Conservation (phyloP, 2,329 filamentous ascomycete species). For the Xylaria sp. region DNA sequence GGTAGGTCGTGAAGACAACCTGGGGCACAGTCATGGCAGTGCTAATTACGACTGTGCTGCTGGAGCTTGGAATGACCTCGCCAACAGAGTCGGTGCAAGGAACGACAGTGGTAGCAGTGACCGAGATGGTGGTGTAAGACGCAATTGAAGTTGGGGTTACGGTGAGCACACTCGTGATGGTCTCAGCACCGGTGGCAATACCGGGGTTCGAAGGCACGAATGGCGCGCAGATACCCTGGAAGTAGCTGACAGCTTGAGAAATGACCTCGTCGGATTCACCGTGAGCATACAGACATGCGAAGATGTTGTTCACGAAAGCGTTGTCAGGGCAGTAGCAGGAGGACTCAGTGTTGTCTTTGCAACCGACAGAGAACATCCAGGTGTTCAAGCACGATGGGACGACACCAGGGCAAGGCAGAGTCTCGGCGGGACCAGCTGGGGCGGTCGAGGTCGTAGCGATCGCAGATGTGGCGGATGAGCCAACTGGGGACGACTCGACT, state of each 20-base stretch:
- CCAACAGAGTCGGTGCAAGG: constrained; percentile 60
- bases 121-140: constrained; percentile 59
- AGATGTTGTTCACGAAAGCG: constrained; percentile 81
- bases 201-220: constrained; percentile 82
- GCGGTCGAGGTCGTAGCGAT: constrained; percentile 43
- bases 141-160: constrained; percentile 58
- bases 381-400: constrained; percentile 93
- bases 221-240: constrained; percentile 89
- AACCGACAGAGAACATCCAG: constrained; percentile 79
- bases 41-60: constrained; percentile 58
- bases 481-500: constrained; percentile 31
- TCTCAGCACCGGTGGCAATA: constrained; percentile 80
- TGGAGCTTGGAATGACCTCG: constrained; percentile 61
- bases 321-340: constrained; percentile 87
- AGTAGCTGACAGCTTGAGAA: constrained; percentile 78
- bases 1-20: constrained; percentile 53
- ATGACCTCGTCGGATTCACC: constrained; percentile 74
- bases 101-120: constrained; percentile 63
- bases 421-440: constrained; percentile 54
- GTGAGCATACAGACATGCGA: constrained; percentile 83
- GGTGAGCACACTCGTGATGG: constrained; percentile 70
- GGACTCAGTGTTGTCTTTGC: constrained; percentile 84
- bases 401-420: constrained; percentile 72
- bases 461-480: constrained; percentile 50
- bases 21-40: constrained; percentile 60